Base-by-base conservation (phyloP, 164 flowering plant genomes). In the Kingdonia uniflora region DNA sequence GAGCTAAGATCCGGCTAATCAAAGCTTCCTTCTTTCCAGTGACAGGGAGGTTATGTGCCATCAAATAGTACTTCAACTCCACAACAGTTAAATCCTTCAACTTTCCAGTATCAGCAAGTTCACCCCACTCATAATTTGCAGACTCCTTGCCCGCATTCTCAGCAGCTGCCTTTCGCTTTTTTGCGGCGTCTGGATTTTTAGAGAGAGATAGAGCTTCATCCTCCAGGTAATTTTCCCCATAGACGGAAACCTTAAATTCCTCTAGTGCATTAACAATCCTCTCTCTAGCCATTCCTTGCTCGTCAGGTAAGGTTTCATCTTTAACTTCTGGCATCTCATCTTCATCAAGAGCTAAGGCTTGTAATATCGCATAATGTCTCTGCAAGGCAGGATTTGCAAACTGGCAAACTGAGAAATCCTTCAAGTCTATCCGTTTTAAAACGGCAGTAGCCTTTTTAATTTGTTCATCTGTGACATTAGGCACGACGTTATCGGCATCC, bases 321-420 rank as follows among this genome's bases (percentile, higher is more conserved):
- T 66, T 76, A 19, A 68, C 56, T 38, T 94, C 90, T 22, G 97
- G 99, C 65, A 94, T 65, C 54, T 85, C 96, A 68, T 86, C 89
- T 71, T 94, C 99, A 39, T 80, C 99, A 53, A 94, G 67, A 49
- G 99, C 99, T 33, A 94, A 62, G 41, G 96, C 90, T 65, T 94
- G 90, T 58, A 94, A 52, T 21, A 89, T 71, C 35, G 89, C 97
- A 76, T 94, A 94, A 58, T 89, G 99, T 49, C 86, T 82, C 88
- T 94, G 99, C 84, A 94, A 73, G 48, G 95, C 97, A 40, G 99
- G 95, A 66, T 89, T 89, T 21, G 97, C 55, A 71, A 94, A 86
- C 64, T 94, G 99, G 70, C 80, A 86, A 21, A 92, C 95, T 17
- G 99, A 88, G 65, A 92, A 88, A 42, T 81, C 79, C 66, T 77